Percentiles rank a stretch among this genome's conserved stretches.
Evolutionary conservation across 495 filamentous ascomycete species (phyloP).

Genomic region (Alectoria sarmentosa): DNA sequence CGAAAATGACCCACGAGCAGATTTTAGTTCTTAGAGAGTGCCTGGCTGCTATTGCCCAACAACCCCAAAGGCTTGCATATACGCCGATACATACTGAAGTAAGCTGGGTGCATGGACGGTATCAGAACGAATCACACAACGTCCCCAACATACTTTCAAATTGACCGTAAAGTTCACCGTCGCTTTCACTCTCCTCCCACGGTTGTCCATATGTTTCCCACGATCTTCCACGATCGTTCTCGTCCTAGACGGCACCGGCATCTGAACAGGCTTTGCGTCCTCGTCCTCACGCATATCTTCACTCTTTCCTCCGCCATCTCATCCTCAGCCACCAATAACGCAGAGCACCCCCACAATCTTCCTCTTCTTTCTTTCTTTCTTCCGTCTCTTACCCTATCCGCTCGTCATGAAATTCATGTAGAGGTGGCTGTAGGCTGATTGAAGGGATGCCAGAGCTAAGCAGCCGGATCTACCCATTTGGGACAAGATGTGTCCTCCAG

Average conservation of each 20-base stretch:
- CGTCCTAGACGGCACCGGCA: neutral
- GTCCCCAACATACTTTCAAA: neutral
- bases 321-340: neutral
- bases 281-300: neutral
- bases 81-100: no score
- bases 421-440: neutral
- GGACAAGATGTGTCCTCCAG: neutral
- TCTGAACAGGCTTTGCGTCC: neutral
- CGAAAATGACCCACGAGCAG: no score
- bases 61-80: neutral
- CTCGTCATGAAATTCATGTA: no score
- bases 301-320: neutral
- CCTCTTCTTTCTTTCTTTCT: neutral
- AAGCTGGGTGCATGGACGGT: no score
- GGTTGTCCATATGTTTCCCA: neutral
- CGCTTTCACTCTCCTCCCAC: neutral
- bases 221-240: neutral
- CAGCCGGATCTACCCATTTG: neutral
- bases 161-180: neutral
- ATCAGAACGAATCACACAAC: no score
- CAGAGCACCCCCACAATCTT: neutral
- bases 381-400: neutral
- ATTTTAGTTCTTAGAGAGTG: no score
- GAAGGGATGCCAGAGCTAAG: neutral
- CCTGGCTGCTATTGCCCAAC: no score